Conservation (phyloP, 1,139 yeast species). For the Yamadazyma siamensis region DNA sequence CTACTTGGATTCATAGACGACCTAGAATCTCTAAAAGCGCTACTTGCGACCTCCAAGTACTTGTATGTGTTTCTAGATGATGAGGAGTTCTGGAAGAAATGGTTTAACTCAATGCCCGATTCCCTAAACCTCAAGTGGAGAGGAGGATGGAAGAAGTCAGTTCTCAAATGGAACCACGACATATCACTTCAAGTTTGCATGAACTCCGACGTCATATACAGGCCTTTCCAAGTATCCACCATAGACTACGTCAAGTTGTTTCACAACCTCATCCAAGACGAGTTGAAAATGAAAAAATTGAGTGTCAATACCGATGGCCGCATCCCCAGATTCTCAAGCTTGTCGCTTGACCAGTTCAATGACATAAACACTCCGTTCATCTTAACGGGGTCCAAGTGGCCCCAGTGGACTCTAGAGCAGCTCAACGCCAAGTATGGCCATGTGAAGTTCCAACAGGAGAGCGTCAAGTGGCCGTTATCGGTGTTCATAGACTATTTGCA, state of each 20-base stretch:
- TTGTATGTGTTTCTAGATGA: slow-evolving; percentile 68
- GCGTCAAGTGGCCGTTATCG: slow-evolving; percentile 72
- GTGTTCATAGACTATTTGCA: slow-evolving; percentile 61
- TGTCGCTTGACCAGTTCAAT: slow-evolving; percentile 42
- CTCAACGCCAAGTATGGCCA: slow-evolving; percentile 54
- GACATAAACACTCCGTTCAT: slow-evolving; percentile 63
- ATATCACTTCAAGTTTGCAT: slow-evolving; percentile 30
- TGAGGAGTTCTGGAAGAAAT: slow-evolving; percentile 75
- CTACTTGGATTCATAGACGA: slow-evolving; percentile 44
- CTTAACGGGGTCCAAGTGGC: slow-evolving; percentile 54
- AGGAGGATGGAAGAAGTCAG: slow-evolving; percentile 76
- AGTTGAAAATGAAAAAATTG: slow-evolving; percentile 20
- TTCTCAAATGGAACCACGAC: slow-evolving; percentile 37
- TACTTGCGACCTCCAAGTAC: slow-evolving; percentile 62
- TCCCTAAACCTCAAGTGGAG: slow-evolving; percentile 44
- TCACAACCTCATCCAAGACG: slow-evolving; percentile 46
- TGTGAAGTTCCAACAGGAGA: slow-evolving; percentile 74
- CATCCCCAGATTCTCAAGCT: slow-evolving; percentile 46
- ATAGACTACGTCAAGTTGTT: slow-evolving; percentile 54
- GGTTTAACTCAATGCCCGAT: slow-evolving; percentile 30
- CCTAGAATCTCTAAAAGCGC: slow-evolving; percentile 40
- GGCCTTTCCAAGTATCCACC: slow-evolving; percentile 79
- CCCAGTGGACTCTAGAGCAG: slow-evolving; percentile 57
- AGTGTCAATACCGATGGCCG: slow-evolving; percentile 26
- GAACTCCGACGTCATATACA: slow-evolving; percentile 61